Evolutionary conservation across 1,139 yeast species (phyloP), one percentile per base, ranked within the genome.

Genomic region (Schizosaccharomyces versatilis): DNA sequence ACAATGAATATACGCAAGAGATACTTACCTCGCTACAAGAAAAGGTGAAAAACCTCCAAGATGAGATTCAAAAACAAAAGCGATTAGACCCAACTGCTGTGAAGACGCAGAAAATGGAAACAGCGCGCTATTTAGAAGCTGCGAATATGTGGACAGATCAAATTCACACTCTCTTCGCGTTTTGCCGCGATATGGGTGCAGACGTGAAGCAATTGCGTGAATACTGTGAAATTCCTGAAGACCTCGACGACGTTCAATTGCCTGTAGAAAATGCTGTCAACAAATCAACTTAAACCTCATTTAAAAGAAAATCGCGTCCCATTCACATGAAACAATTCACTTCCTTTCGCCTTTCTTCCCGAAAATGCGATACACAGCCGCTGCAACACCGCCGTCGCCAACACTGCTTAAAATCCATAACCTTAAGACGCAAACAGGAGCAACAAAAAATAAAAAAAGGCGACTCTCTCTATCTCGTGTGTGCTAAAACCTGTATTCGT

Each of bases 141-240:
- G 49, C 49, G 7, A 44, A 44, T 44, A 7, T 44, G 6, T 44
- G 49, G 49, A 44, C 49, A 2, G 49, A 44, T 44, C 49, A 44
- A 7, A 44, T n/a, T 7, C 49, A 19, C 14, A 17, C 49, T 44
- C 14, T 44, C 38, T 14, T 44, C 7, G 19, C 49, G n/a, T 44
- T 44, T 44, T 44, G 49, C 15, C 19, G 38, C 10, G 49, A 44
- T n/a, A 44, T 44, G 49, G 49, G 49, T 24, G 49, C 49, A 9
- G 49, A 44, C 8, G n/a, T 32, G 14, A 17, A 17, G 7, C 49
- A 44, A 44, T 10, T 44, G 19, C 49, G 19, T 44, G 36, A 44
- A 36, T 17, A 17, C 10, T 44, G 49, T 14, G 38, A 32, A 9
- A 44, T 44, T 17, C 49, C 49, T 9, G 49, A 44, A 12, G 49